These are phyloP conservation scores for Avena sativa DNA, from an alignment of 176 grass and related monocot species.

Conservation along the genomic window DNA sequence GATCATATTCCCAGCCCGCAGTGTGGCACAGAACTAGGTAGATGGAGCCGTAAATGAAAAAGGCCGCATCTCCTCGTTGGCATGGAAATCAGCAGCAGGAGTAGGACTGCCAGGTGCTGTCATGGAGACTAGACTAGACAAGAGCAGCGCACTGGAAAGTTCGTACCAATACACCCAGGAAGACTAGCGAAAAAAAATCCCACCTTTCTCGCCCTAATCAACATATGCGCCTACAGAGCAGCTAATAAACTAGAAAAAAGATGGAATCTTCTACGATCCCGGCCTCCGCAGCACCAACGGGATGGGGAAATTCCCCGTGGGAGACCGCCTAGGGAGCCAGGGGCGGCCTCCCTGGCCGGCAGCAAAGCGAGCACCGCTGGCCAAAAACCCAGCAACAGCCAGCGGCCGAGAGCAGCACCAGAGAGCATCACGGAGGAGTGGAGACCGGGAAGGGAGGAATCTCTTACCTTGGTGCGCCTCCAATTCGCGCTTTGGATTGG, in stretches of 20 bases:
- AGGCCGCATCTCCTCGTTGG: neutral
- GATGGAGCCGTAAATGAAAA: conserved; percentile 23
- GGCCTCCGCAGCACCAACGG: neutral
- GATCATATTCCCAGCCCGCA: neutral
- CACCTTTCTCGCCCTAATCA: neutral
- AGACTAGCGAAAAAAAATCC: neutral
- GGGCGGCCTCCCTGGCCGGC: neutral
- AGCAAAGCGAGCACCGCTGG: neutral
- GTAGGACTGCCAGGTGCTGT: no score
- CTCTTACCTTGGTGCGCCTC: conserved; percentile 4
- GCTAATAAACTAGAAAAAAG: neutral
- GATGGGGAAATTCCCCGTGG: neutral
- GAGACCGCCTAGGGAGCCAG: neutral
- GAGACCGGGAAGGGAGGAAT: neutral
- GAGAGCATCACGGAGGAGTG: neutral
- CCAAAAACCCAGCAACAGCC: neutral
- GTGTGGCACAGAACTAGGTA: conserved; percentile 11
- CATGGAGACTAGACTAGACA: neutral
- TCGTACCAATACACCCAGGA: neutral
- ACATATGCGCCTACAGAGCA: neutral
- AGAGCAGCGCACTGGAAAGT: neutral
- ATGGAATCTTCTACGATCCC: neutral
- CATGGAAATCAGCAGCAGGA: neutral
- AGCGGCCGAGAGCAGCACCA: conserved; percentile 6
- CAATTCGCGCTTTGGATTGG: conserved; percentile 5